phyloP scores from a whole-genome alignment of 2,329 filamentous ascomycete species.

The Ploettnerulaceae sp. region DNA sequence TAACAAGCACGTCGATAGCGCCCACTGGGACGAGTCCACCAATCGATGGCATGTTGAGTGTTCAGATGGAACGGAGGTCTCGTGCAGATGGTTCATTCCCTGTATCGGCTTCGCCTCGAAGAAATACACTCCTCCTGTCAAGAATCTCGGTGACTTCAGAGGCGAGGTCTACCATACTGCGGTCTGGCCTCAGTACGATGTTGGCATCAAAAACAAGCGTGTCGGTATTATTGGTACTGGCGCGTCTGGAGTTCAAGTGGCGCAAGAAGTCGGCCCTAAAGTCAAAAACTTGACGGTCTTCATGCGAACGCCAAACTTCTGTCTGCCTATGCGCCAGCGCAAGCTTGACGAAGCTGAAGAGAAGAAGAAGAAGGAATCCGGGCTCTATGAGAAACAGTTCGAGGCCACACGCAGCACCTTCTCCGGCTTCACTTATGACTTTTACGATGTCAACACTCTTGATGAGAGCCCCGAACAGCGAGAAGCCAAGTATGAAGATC shows the following conservation, averaged over 20 bases:
- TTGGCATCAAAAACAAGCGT: slow-evolving; percentile 46
- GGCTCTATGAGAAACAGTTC: slow-evolving; percentile 40
- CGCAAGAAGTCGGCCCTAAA: slow-evolving; percentile 34
- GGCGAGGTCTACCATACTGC: slow-evolving; percentile 28
- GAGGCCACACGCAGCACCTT: slow-evolving; percentile 41
- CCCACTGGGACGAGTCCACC: slow-evolving; percentile 36
- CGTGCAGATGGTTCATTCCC: slow-evolving; percentile 25
- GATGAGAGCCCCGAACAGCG: slow-evolving; percentile 41
- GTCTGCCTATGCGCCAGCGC: slow-evolving; percentile 52
- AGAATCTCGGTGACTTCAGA: slow-evolving; percentile 27
- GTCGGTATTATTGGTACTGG: slow-evolving; percentile 51
- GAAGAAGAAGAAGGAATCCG: slow-evolving; percentile 41
- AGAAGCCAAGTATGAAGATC: slow-evolving; percentile 39
- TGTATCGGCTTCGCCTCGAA: slow-evolving; percentile 28
- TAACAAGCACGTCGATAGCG: slow-evolving; percentile 38
- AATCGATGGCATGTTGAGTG: slow-evolving; percentile 40
- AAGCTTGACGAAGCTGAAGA: slow-evolving; percentile 37
- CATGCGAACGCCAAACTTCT: slow-evolving; percentile 54
- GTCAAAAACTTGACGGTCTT: slow-evolving; percentile 44
- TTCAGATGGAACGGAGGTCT: slow-evolving; percentile 32
- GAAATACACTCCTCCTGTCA: slow-evolving; percentile 23
- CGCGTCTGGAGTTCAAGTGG: slow-evolving; percentile 27
- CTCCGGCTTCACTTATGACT: slow-evolving; percentile 49
- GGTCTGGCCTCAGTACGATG: slow-evolving; percentile 32
- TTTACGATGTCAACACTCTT: slow-evolving; percentile 40